Evolutionary conservation across 2,329 filamentous ascomycete species (phyloP).

Genomic region (Monosporascus sp.): DNA sequence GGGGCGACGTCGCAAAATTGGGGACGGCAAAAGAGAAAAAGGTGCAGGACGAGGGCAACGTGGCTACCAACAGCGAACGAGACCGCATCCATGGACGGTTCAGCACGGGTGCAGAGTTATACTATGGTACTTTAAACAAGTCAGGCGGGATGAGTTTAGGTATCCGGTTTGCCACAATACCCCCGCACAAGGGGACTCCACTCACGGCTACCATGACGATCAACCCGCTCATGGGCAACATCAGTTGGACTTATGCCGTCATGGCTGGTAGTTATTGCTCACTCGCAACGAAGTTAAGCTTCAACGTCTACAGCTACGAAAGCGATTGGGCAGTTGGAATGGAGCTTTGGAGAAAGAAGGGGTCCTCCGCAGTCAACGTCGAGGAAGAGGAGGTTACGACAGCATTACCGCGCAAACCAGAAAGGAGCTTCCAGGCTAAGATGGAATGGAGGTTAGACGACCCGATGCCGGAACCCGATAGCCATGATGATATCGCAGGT

Average conservation of each 20-base stretch:
- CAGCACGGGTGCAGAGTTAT: conserved; percentile 86
- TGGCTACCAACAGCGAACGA: conserved; percentile 31
- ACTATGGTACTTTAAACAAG: conserved; percentile 93
- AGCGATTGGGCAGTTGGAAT: conserved; percentile 87
- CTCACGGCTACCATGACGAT: conserved; percentile 90
- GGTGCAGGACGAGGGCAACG: conserved; percentile 16
- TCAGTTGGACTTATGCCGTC: conserved; percentile 88
- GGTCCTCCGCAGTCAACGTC: conserved; percentile 33
- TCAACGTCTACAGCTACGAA: conserved; percentile 98
- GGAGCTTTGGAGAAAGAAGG: conserved; percentile 78
- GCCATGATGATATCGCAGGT: background rate
- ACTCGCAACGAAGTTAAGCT: conserved; percentile 86
- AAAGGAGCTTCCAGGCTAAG: conserved; percentile 49
- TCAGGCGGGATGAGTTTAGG: conserved; percentile 87
- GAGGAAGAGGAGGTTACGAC: conserved; percentile 21
- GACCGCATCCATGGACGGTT: conserved; percentile 74
- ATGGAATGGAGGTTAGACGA: conserved; percentile 37
- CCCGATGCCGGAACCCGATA: background rate
- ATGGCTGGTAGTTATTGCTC: conserved; percentile 78
- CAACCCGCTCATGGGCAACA: conserved; percentile 89
- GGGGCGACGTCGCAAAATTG: conserved; percentile 54
- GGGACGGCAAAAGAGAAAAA: conserved; percentile 9
- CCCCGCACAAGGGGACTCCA: conserved; percentile 75
- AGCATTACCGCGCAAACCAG: conserved; percentile 18
- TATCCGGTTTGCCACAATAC: conserved; percentile 81